Conservation (phyloP, 192 early-diverging fungal species). For the Coemansia sp. region DNA sequence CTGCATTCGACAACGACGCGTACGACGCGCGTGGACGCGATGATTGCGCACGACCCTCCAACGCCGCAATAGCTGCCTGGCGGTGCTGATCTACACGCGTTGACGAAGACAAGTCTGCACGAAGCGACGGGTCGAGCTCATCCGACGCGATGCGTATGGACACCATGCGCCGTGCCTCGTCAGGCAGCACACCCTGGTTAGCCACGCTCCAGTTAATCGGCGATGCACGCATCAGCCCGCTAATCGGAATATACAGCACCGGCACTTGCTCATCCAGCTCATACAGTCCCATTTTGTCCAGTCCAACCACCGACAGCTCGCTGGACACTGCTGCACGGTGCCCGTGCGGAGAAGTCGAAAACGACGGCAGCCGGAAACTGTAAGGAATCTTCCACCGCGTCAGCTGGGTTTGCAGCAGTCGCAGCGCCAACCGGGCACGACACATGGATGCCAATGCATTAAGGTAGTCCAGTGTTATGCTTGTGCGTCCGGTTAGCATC, state of each 20-base stretch:
- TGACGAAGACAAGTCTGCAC: slow-evolving; percentile 40
- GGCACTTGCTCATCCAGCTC: slow-evolving; percentile 56
- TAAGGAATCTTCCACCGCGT: slow-evolving; percentile 46
- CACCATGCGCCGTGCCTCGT: slow-evolving; percentile 50
- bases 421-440: slow-evolving; percentile 48
- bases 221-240: slow-evolving; percentile 49
- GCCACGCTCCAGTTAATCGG: slow-evolving; percentile 53
- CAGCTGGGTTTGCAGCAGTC: slow-evolving; percentile 47
- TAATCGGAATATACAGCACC: slow-evolving; percentile 40
- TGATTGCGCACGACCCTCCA: slow-evolving; percentile 9
- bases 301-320: slow-evolving; percentile 50
- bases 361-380: slow-evolving; percentile 49
- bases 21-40: background rate
- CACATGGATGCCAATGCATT: slow-evolving; percentile 47
- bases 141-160: slow-evolving; percentile 52
- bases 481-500: slow-evolving; percentile 48
- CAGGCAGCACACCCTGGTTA: slow-evolving; percentile 35
- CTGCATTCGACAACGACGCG: slow-evolving; percentile 17
- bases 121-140: slow-evolving; percentile 46
- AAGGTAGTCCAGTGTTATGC: slow-evolving; percentile 50
- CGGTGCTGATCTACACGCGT: slow-evolving; percentile 43
- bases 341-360: slow-evolving; percentile 52
- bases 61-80: slow-evolving; percentile 37
- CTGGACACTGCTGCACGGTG: slow-evolving; percentile 48
- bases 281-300: slow-evolving; percentile 48